phyloP scores from a whole-genome alignment of 768 basidiomycete genomes.

The Tricholoma flavovirens region DNA sequence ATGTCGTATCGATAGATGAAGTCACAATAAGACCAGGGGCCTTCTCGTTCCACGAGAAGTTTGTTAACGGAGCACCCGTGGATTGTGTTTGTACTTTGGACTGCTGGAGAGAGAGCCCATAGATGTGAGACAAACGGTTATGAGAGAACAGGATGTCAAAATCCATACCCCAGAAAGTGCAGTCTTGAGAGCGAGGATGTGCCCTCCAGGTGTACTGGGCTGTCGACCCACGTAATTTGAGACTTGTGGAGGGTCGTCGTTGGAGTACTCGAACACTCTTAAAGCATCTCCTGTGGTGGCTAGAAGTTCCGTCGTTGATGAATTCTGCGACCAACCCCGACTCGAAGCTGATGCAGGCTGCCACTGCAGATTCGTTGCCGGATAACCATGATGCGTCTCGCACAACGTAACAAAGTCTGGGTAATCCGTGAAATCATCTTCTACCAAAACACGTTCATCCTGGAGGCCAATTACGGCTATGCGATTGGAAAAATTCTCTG shows the following conservation, averaged over 20 bases:
- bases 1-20: conserved; percentile 97
- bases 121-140: neutral
- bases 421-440: conserved; percentile 78
- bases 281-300: conserved; percentile 94
- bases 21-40: conserved; percentile 89
- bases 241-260: conserved; percentile 52
- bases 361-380: conserved; percentile 91
- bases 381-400: conserved; percentile 83
- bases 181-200: conserved; percentile 67
- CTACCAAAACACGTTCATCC: conserved; percentile 83
- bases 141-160: neutral
- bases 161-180: conserved; percentile 73
- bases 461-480: conserved; percentile 75
- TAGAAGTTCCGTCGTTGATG: conserved; percentile 67
- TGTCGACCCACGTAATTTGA: conserved; percentile 71
- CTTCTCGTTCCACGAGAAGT: conserved; percentile 97
- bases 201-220: conserved; percentile 48
- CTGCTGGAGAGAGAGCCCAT: conserved; percentile 41
- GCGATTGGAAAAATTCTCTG: conserved; percentile 78
- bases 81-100: conserved; percentile 85
- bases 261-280: conserved; percentile 84
- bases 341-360: conserved; percentile 69
- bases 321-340: conserved; percentile 66
- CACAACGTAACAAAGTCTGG: conserved; percentile 85
- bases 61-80: conserved; percentile 87